Evolutionary conservation across 352 stramenopile species (phyloP), one percentile per base, ranked within the genome.

Genomic region (Globisporangium camurandrum): DNA sequence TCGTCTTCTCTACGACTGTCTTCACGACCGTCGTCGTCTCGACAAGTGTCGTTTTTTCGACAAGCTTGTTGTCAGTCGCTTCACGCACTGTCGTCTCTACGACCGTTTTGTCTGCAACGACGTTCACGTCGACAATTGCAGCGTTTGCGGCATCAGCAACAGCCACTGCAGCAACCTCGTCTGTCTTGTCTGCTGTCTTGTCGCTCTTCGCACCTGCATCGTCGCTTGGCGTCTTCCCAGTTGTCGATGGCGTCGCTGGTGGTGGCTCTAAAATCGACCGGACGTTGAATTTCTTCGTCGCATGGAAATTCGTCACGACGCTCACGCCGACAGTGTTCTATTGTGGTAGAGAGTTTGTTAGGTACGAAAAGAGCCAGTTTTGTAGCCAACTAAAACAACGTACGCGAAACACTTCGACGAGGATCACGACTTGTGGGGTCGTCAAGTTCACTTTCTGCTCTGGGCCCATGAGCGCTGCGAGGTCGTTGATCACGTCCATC

Each of bases 361-460:
- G 42, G 14, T 16, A 44, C 2, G 37, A 19, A 49, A 11, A 16
- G 17, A 39, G 31, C 19, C 24, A 36, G 5, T 12, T 8, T 7
- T 7, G 28, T 37, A 3, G 24, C 27, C 22, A 41, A 28, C 4
- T 6, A 36, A 26, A 41, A 45, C 3, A 5, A 50, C 51, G 31
- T 62, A 75, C 66, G 22, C 77, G 73, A 55, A 91, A 87, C 26
- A 91, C 69, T 49, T 91, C 79, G 44, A 88, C 56, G 23, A 91
- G 54, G 43, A 91, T 63, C 23, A 88, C 75, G 10, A 66, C 60
- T 38, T 71, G 67, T 1, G 79, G 79, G 17, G 64, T 65, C 10
- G 71, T 85, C 16, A 91, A 56, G 59, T 91, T 87, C 48, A 91
- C 79, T 59, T 87, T 91, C 54, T 91, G 79, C 24, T 81, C 55